phyloP scores from a whole-genome alignment of 192 early-diverging fungal genomes.

The Phycomyces nitens region DNA sequence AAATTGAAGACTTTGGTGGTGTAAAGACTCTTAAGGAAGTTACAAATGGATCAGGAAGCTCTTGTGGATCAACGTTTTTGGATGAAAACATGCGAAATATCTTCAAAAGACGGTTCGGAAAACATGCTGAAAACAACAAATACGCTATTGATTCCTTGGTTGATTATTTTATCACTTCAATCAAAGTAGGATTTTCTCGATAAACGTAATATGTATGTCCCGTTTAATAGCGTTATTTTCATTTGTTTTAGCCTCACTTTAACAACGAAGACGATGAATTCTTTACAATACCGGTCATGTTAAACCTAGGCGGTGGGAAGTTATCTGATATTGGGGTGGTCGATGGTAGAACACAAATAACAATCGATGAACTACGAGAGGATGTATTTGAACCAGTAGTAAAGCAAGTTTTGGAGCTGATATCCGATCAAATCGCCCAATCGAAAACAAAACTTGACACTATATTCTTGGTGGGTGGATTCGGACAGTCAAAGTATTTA shows the following conservation, averaged over 20 bases:
- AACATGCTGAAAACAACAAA: neutral
- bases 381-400: constrained; percentile 48
- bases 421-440: constrained; percentile 34
- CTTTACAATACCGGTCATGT: constrained; percentile 37
- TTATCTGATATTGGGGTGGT: constrained; percentile 34
- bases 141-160: constrained; percentile 14
- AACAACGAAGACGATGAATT: constrained; percentile 47
- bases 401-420: constrained; percentile 35
- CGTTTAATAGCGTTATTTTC: constrained; percentile 19
- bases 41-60: constrained; percentile 44
- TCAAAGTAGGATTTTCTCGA: no score
- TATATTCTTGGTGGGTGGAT: constrained; percentile 47
- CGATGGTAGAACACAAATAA: constrained; percentile 36
- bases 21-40: constrained; percentile 38
- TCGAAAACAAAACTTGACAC: constrained; percentile 18
- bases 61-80: constrained; percentile 44
- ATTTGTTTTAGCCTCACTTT: constrained; percentile 34
- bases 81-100: constrained; percentile 40
- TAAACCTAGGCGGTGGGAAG: constrained; percentile 30
- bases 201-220: no score
- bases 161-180: constrained; percentile 35
- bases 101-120: constrained; percentile 37
- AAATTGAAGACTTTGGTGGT: constrained; percentile 27
- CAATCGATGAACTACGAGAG: constrained; percentile 36
- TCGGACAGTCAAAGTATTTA: constrained; percentile 41